A percentile compares a stretch with the other conserved stretches of the same genome.
phyloP scores from a whole-genome alignment of 352 stramenopile genomes.

The Plasmopara muralis region DNA sequence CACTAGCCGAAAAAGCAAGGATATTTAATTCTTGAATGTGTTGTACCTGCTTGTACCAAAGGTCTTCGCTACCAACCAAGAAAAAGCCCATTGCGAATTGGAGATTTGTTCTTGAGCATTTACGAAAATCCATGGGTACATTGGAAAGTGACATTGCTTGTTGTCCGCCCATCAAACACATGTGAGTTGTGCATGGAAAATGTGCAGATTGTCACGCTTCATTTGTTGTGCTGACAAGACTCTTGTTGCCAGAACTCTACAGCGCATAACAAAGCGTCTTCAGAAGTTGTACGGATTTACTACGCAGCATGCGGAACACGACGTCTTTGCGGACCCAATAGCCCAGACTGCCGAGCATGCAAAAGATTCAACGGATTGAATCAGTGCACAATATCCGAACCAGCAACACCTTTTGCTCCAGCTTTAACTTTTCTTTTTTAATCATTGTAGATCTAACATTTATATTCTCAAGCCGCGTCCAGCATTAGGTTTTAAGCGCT shows the following conservation, averaged over 20 bases:
- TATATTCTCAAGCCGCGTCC: slow-evolving; percentile 3
- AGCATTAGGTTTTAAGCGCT: slow-evolving; percentile 78
- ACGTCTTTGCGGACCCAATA: slow-evolving; percentile 22
- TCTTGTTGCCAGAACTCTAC: slow-evolving; percentile 33
- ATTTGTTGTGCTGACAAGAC: not conserved
- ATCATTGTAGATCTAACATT: slow-evolving; percentile 3
- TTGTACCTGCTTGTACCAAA: slow-evolving; percentile 10
- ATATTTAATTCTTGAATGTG: slow-evolving; percentile 3
- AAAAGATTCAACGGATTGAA: not conserved
- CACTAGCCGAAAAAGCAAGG: not conserved
- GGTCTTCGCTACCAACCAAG: slow-evolving; percentile 47
- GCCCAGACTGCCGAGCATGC: slow-evolving; percentile 8
- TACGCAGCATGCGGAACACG: slow-evolving; percentile 42
- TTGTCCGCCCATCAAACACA: slow-evolving; percentile 30
- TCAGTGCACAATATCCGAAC: no score
- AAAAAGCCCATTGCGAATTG: slow-evolving; percentile 65
- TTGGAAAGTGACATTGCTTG: slow-evolving; percentile 7
- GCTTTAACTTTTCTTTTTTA: no score
- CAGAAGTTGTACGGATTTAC: slow-evolving; percentile 43
- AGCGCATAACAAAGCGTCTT: slow-evolving; percentile 55
- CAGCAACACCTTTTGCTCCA: no score
- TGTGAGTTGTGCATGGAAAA: slow-evolving; percentile 17
- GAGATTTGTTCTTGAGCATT: slow-evolving; percentile 57
- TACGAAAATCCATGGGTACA: slow-evolving; percentile 21
- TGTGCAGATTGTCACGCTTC: not conserved